phyloP scores from a whole-genome alignment of 2,329 filamentous ascomycete genomes.

The Alternaria hordeiaustralica region DNA sequence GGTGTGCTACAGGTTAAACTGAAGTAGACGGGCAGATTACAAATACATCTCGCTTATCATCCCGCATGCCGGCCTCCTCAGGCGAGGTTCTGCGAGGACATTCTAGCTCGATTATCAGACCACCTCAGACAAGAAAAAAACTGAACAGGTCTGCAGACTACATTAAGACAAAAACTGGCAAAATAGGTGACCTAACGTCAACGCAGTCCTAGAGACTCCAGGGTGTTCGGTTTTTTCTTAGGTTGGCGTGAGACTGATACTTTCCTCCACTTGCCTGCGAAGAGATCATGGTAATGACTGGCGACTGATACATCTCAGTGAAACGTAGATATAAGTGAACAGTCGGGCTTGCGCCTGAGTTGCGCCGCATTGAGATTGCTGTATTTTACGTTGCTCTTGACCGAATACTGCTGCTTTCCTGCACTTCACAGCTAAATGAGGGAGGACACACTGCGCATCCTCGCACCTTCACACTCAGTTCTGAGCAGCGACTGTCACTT shows the following conservation, averaged over 20 bases:
- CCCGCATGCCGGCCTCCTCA: not conserved
- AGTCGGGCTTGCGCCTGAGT: not conserved
- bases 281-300: not conserved
- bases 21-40: slow-evolving; percentile 23
- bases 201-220: not conserved
- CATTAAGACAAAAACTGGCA: not conserved
- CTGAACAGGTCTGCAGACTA: not conserved
- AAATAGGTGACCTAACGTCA: not conserved
- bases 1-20: slow-evolving; percentile 44
- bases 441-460: not conserved
- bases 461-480: not conserved
- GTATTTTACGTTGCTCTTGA: not conserved
- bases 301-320: not conserved
- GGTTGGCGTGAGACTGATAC: not conserved
- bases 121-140: too few relatives aligned
- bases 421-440: not conserved
- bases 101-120: not conserved
- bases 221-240: not conserved
- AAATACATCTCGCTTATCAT: not conserved
- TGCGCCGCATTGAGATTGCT: not conserved
- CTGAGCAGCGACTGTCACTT: not conserved
- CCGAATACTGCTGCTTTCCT: not conserved
- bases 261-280: not conserved
- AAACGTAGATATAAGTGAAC: not conserved
- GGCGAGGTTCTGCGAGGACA: not conserved